Percentiles rank a stretch among this genome's conserved stretches.
These are phyloP conservation scores for Saprolegnia parasitica DNA, from an alignment of 352 stramenopile species.

Conservation along the genomic window DNA sequence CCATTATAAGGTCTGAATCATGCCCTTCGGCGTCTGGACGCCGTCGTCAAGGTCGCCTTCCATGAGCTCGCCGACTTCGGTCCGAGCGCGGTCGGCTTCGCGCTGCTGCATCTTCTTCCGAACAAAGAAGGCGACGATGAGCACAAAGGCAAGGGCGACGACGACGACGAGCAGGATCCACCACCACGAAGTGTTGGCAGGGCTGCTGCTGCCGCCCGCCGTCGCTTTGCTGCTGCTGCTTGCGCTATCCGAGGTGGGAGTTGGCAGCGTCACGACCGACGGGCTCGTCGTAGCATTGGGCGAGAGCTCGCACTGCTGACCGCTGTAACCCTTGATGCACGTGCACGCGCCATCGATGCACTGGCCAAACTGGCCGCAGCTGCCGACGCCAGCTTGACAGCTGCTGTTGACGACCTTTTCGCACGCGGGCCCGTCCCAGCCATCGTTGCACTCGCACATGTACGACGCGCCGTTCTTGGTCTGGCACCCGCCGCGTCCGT, in stretches of 20 bases:
- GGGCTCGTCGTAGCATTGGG: slow-evolving; percentile 20
- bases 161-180: slow-evolving; percentile 45
- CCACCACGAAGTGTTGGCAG: neutral
- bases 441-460: slow-evolving; percentile 57
- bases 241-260: slow-evolving; percentile 32
- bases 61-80: slow-evolving; percentile 39
- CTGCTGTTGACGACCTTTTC: slow-evolving; percentile 47
- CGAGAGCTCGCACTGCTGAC: slow-evolving; percentile 46
- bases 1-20: slow-evolving; percentile 26
- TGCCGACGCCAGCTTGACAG: slow-evolving; percentile 40
- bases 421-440: slow-evolving; percentile 67
- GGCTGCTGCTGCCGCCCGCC: slow-evolving; percentile 32
- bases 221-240: slow-evolving; percentile 43
- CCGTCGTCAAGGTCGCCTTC: slow-evolving; percentile 34
- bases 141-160: slow-evolving; percentile 41
- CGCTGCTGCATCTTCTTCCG: slow-evolving; percentile 63
- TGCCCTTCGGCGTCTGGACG: slow-evolving; percentile 20
- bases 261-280: slow-evolving; percentile 15
- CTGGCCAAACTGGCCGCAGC: slow-evolving; percentile 45
- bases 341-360: slow-evolving; percentile 39
- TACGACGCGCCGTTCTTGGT: slow-evolving; percentile 32
- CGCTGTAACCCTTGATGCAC: slow-evolving; percentile 42
- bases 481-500: slow-evolving; percentile 56
- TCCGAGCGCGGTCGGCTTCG: slow-evolving; percentile 40
- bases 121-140: slow-evolving; percentile 53